Evolutionary conservation across 139 green algal genomes (phyloP), one percentile per base, ranked within the genome.

Genomic region (Limnomonas spitsbergensis): DNA sequence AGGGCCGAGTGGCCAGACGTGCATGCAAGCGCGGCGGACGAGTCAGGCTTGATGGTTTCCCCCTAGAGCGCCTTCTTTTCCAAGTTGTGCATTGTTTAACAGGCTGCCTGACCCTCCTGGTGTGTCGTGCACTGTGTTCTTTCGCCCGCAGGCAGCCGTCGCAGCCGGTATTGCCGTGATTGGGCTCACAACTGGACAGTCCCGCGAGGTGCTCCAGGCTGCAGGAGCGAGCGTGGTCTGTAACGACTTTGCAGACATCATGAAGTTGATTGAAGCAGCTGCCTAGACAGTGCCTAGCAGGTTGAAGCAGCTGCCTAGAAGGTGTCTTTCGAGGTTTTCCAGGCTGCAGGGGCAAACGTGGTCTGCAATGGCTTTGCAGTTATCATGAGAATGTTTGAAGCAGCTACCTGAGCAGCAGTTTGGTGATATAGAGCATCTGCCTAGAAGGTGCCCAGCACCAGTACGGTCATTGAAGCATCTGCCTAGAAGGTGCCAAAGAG

Each of bases 171-270:
- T 90, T 1, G 80, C 83, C 0, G 83, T 85, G 0, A 73, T 94
- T 1, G 91, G 82, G 70, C 80, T 94, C 27, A 87, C 83, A 9
- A 90, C 87, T 14, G 86, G 88, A 2, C 91, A 94, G 69, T 73
- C 76, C 1, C 66, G 79, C 0, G 81, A 80, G 26, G 66, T 75
- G 42, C 82, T 94, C 31, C 1, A 38, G n/a, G 78, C 20, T 4
- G 90, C 84, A 20, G 88, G 90, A 24, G 83, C 75, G 6, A 36
- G 9, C 4, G 1, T 69, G 27, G 78, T 82, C 1, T 77, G 66
- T 82, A 20, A 1, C 27, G 29, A 74, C 36, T 74, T 47, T 47
- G 36, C 29, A 4, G 68, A 53, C 35, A 47, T 74, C 35, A 40
- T 74, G 68, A 29, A 74, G 68, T 6, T 74, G 35, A 74, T 74